Conservation (phyloP, 495 filamentous ascomycete genomes). For the Penicillium silybi region DNA sequence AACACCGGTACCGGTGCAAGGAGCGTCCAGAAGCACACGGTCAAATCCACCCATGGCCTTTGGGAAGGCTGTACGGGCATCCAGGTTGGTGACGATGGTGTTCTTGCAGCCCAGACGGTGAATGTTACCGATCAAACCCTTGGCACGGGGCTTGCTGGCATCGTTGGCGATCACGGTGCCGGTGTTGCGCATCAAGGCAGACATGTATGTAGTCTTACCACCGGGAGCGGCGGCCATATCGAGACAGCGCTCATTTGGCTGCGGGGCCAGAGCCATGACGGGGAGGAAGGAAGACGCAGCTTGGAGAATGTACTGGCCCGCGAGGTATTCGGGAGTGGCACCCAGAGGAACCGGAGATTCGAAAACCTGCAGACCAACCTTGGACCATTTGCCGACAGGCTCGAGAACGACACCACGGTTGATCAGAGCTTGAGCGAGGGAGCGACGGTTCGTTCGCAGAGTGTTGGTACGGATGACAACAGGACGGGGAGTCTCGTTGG, state of each 20-base stretch:
- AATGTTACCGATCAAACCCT: slow-evolving; percentile 97
- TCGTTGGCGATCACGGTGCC: slow-evolving; percentile 96
- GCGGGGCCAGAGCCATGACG: slow-evolving; percentile 93
- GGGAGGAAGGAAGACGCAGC: slow-evolving; percentile 96
- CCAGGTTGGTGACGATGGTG: slow-evolving; percentile 90
- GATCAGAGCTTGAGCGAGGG: slow-evolving; percentile 90
- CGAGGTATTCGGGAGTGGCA: slow-evolving; percentile 95
- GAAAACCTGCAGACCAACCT: slow-evolving; percentile 94
- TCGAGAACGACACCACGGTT: slow-evolving; percentile 95
- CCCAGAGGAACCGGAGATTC: slow-evolving; percentile 92
- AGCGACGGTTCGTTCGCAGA: slow-evolving; percentile 83
- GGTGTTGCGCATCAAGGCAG: slow-evolving; percentile 97
- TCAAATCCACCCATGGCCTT: slow-evolving; percentile 94
- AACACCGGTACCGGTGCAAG: slow-evolving; percentile 80
- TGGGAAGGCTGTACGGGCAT: slow-evolving; percentile 82
- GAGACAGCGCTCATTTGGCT: slow-evolving; percentile 85
- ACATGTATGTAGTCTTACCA: slow-evolving; percentile 95
- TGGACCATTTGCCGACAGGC: slow-evolving; percentile 97
- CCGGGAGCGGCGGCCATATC: slow-evolving; percentile 98
- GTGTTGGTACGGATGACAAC: slow-evolving; percentile 93
- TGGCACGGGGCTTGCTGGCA: slow-evolving; percentile 85
- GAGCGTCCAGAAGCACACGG: slow-evolving; percentile 73
- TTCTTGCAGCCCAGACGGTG: slow-evolving; percentile 93
- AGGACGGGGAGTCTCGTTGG: slow-evolving; percentile 88
- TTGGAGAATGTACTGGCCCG: slow-evolving; percentile 96